Conservation (phyloP, 2,329 filamentous ascomycete species). For the Hypomyces rosellus region DNA sequence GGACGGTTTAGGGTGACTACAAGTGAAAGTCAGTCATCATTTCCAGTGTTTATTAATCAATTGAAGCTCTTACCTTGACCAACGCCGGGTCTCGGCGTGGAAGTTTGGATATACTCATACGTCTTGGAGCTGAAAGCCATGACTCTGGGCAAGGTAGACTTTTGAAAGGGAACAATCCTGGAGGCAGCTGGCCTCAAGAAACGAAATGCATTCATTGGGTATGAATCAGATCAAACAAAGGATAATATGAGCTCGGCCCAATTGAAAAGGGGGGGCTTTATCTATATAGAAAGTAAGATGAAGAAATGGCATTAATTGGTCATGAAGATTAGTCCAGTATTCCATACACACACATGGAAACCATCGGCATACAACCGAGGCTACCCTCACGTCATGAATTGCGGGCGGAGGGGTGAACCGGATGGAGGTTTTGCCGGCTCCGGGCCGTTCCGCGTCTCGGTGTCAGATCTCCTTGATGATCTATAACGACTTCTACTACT, state of each 20-base stretch:
- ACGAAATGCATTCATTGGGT: slow-evolving; percentile 48
- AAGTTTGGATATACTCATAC: slow-evolving; percentile 80
- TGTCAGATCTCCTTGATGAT: not conserved
- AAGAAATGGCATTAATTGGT: too few relatives aligned
- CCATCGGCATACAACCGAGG: slow-evolving; percentile 26
- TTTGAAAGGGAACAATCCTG: slow-evolving; percentile 40
- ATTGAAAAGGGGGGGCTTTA: not conserved
- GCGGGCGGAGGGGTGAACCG: slow-evolving; percentile 3
- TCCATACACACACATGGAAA: slow-evolving; percentile 18
- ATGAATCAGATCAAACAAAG: not conserved
- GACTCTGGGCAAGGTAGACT: slow-evolving; percentile 50
- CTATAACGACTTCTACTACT: too few relatives aligned
- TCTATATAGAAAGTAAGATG: not conserved
- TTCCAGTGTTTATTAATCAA: not conserved
- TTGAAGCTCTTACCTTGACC: slow-evolving; percentile 61
- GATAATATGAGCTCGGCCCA: not conserved
- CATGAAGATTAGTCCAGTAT: too few relatives aligned
- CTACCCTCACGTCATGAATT: slow-evolving; percentile 9
- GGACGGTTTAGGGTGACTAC: slow-evolving; percentile 88
- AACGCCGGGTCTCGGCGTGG: slow-evolving; percentile 80
- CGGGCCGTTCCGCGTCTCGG: not conserved
- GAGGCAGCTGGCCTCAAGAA: slow-evolving; percentile 53
- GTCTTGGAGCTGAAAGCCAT: slow-evolving; percentile 44
- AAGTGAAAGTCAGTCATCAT: not conserved
- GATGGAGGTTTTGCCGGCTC: slow-evolving; percentile 4